A percentile compares a stretch with the other conserved stretches of the same genome.
These are phyloP conservation scores for Pelargonium nanum DNA, from an alignment of 345 rosid species.

Conservation along the genomic window DNA sequence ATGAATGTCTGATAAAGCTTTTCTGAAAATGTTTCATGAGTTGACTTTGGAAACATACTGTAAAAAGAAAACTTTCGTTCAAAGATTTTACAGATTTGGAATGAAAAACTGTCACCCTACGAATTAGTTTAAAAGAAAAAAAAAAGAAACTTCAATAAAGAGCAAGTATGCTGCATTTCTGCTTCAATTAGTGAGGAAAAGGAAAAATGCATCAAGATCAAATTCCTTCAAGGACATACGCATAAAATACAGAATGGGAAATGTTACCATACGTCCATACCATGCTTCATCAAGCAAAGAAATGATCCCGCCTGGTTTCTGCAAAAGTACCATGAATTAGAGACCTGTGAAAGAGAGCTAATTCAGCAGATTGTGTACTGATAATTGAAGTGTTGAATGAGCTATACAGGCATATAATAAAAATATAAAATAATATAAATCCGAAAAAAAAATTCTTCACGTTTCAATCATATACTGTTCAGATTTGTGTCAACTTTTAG, in stretches of 20 bases:
- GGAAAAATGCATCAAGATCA: neutral
- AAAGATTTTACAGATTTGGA: constrained; percentile 11
- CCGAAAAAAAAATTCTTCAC: neutral
- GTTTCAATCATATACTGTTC: neutral
- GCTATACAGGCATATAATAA: neutral
- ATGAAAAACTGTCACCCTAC: neutral
- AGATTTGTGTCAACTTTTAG: neutral
- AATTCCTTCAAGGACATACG: neutral
- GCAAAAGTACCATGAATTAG: constrained; percentile 27
- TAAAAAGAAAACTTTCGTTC: constrained; percentile 4
- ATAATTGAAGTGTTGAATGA: neutral
- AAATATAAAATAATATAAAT: too few relatives aligned
- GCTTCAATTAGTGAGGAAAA: neutral
- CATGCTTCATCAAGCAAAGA: constrained; percentile 90
- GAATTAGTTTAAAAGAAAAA: neutral
- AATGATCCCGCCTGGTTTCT: constrained; percentile 90
- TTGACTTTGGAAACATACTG: constrained; percentile 94
- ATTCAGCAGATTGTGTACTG: constrained; percentile 5
- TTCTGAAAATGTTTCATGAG: constrained; percentile 74
- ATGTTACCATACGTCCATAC: constrained; percentile 29
- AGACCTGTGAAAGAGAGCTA: constrained; percentile 11
- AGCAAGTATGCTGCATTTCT: neutral
- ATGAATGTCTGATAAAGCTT: constrained; percentile 81
- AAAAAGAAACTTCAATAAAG: neutral
- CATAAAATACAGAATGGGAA: neutral